A percentile compares a stretch with the other conserved stretches of the same genome.
Conservation (phyloP, 257 asterid species). For the Solanum phureja region DNA sequence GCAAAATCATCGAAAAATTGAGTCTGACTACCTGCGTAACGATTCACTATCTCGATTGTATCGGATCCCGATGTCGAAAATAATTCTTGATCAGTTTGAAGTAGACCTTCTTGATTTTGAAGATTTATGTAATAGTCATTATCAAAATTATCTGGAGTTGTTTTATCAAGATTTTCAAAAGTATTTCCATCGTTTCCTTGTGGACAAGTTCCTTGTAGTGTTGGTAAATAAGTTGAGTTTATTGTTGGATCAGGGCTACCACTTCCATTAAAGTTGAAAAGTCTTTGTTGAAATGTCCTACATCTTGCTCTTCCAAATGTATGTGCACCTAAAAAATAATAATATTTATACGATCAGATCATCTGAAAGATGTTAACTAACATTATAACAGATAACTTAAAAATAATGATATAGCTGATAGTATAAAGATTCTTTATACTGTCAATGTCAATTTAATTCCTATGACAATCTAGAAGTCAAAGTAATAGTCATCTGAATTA, state of each 20-base stretch:
- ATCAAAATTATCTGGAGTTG: conserved; percentile 54
- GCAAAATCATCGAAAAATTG: conserved; percentile 53
- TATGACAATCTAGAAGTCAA: neutral
- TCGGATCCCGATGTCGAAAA: conserved; percentile 31
- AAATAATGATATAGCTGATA: too few relatives aligned
- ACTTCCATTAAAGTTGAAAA: conserved; percentile 54
- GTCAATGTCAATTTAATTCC: too few relatives aligned
- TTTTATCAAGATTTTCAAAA: conserved; percentile 45
- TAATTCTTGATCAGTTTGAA: conserved; percentile 54
- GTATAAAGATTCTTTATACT: neutral
- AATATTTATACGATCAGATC: neutral
- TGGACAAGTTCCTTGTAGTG: conserved; percentile 46
- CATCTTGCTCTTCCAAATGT: conserved; percentile 64
- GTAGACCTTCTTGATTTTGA: conserved; percentile 44
- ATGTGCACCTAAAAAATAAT: neutral
- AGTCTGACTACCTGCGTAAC: conserved; percentile 24
- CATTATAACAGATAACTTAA: too few relatives aligned
- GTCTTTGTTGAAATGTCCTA: conserved; percentile 37
- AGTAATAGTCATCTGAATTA: too few relatives aligned
- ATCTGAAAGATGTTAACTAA: too few relatives aligned
- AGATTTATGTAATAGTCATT: conserved; percentile 54
- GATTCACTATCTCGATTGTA: conserved; percentile 21
- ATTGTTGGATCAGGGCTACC: conserved; percentile 61
- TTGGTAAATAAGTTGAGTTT: conserved; percentile 21
- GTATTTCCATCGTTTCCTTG: conserved; percentile 37